Base-by-base conservation (phyloP, 495 filamentous ascomycete species). In the Pyrenula aspistea region DNA sequence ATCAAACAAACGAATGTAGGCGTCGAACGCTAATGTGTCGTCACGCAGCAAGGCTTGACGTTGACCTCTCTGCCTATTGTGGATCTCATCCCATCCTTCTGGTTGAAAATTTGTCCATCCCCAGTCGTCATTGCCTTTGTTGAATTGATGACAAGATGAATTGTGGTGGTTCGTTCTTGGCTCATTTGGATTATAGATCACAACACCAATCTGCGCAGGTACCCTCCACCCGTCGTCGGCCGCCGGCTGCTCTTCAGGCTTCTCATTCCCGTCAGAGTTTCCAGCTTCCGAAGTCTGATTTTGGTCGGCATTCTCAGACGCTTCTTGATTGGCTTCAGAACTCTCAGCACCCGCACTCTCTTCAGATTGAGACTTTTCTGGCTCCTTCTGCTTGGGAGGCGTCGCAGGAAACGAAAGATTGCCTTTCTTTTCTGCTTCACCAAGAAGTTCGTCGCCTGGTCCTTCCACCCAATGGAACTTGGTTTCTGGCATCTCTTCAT, bases 121-220 rank as follows among this genome's bases (percentile, higher is more conserved):
- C 79, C 83, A 86, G 59, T 87, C 83, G 10, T 80, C 58, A 54
- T 77, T 79, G 55, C 76, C 69, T 10, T 74, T 70, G 57, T 78
- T 78, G 66, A 82, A 87, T 53, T 80, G 78, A 62, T 85, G 83
- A 42, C 73, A 72, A 24, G 78, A 80, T 1, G 74, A 78, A 55
- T 81, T 73, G 63, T 74, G 73, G 65, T 74, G 76, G 48, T 79
- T 75, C 1, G 81, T 81, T 15, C 83, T 77, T 24, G 83, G 83
- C 59, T 87, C 83, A 36, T 74, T 67, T 0, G 83, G 83, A 61
- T 86, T 87, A 68, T 85, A 86, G 15, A 84, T 64, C 50, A 86
- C 74, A 24, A 85, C 77, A 48, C 79, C 75, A 42, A 86, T 73
- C 63, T 87, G 83, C 8, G 81, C 83, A 10, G 83, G 71, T 22